Evolutionary conservation across 192 early-diverging fungal genomes (phyloP).

Genomic region (Phlyctochytrium planicorne): DNA sequence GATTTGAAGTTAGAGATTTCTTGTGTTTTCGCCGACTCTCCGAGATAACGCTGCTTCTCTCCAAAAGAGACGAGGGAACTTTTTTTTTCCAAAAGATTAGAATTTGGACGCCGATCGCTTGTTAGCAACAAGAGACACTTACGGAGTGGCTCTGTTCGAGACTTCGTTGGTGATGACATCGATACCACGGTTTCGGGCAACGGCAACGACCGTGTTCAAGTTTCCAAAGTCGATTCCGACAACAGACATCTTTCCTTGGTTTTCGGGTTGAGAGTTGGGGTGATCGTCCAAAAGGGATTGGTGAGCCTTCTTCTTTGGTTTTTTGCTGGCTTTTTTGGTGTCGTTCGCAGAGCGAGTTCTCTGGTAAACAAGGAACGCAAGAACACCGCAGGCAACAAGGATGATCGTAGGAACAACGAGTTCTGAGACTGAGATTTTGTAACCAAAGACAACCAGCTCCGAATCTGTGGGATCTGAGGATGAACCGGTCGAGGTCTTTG

Average conservation of each 20-base stretch:
- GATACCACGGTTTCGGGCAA: slow-evolving; percentile 97
- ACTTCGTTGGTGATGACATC: slow-evolving; percentile 97
- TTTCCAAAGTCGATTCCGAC: slow-evolving; percentile 97
- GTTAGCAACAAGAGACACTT: slow-evolving; percentile 39
- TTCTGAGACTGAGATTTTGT: background rate
- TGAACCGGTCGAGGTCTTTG: background rate
- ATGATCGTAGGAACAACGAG: slow-evolving; percentile 23
- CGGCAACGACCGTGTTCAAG: slow-evolving; percentile 93
- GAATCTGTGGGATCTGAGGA: background rate
- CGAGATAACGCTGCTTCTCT: slow-evolving; percentile 90
- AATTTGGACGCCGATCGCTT: slow-evolving; percentile 27
- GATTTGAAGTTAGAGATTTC: slow-evolving; percentile 98
- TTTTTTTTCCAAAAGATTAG: too few species aligned
- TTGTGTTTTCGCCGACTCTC: slow-evolving; percentile 88
- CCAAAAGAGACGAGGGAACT: slow-evolving; percentile 92
- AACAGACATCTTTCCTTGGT: slow-evolving; percentile 57
- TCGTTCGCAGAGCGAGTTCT: background rate
- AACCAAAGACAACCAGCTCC: background rate
- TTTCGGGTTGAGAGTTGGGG: background rate
- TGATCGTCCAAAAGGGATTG: slow-evolving; percentile 17
- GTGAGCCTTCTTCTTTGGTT: slow-evolving; percentile 1
- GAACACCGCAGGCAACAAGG: slow-evolving; percentile 19
- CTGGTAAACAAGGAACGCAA: slow-evolving; percentile 25
- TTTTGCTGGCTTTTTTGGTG: background rate
- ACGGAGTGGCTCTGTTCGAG: slow-evolving; percentile 93